Conservation (phyloP, 345 rosid species). For the Brassica juncea region DNA sequence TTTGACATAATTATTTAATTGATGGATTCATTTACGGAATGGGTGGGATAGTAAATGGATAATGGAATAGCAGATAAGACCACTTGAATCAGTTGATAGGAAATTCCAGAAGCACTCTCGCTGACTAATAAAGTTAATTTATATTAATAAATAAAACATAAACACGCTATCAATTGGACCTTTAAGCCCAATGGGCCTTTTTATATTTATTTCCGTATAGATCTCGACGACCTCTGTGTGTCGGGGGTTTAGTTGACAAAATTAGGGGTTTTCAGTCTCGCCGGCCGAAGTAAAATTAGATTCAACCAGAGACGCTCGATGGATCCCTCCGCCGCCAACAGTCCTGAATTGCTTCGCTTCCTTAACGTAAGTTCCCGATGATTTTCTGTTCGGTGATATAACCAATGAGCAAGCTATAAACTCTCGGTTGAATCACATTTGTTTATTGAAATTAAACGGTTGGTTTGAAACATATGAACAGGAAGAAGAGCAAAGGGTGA, state of each 20-base stretch:
- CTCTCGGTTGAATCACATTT: background rate
- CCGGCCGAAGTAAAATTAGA: background rate
- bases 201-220: background rate
- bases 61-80: background rate
- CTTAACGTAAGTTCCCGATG: background rate
- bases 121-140: background rate
- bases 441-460: background rate
- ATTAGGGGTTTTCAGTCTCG: background rate
- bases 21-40: background rate
- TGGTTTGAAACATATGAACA: background rate
- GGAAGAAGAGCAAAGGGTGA: background rate
- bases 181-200: background rate
- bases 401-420: background rate
- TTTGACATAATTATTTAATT: background rate
- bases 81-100: background rate
- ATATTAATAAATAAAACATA: background rate
- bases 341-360: background rate
- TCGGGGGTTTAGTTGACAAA: background rate
- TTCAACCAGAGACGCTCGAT: slow-evolving; percentile 1
- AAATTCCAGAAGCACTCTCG: background rate
- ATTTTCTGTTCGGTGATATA: background rate
- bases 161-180: background rate
- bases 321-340: background rate
- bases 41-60: background rate
- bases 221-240: background rate